Evolutionary conservation across 129 eudicot genomes (phyloP).

Genomic region (Escallonia herrerae): DNA sequence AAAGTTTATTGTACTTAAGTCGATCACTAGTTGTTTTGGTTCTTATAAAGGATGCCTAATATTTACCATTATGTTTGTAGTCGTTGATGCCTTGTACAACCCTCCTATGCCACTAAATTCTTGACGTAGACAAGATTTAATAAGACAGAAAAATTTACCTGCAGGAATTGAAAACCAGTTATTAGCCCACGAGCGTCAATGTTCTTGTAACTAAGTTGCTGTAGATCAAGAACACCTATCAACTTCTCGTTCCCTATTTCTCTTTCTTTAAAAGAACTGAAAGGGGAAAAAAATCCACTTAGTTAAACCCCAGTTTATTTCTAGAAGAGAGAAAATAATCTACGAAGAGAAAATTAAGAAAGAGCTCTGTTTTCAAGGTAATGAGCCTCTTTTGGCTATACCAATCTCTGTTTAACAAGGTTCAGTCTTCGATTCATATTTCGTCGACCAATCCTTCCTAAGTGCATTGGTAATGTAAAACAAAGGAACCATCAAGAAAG

Average conservation of each 20-base stretch:
- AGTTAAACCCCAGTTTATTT: not conserved
- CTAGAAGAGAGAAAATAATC: not conserved
- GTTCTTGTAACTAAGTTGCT: constrained; percentile 45
- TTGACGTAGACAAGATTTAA: not conserved
- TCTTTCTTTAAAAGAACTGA: constrained; percentile 56
- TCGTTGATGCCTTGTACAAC: not conserved
- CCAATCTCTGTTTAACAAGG: too few relatives aligned
- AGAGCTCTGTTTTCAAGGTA: too few relatives aligned
- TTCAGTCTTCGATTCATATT: too few relatives aligned
- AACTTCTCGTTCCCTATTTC: constrained; percentile 73
- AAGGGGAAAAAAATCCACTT: constrained; percentile 18
- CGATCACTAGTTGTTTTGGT: too few relatives aligned
- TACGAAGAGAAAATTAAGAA: too few relatives aligned
- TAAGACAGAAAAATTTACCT: constrained; percentile 28
- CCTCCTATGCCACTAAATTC: not conserved
- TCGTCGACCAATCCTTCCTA: too few relatives aligned
- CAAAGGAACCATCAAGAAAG: too few relatives aligned
- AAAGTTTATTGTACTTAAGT: too few relatives aligned
- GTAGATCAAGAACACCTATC: constrained; percentile 53
- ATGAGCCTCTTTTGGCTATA: too few relatives aligned
- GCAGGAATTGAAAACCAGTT: constrained; percentile 77
- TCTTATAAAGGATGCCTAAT: too few relatives aligned
- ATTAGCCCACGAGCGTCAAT: constrained; percentile 70
- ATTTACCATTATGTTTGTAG: not conserved
- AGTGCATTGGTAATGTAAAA: too few relatives aligned